phyloP scores from a whole-genome alignment of 2,329 filamentous ascomycete species.

The Chrysoporthe austroafricana region DNA sequence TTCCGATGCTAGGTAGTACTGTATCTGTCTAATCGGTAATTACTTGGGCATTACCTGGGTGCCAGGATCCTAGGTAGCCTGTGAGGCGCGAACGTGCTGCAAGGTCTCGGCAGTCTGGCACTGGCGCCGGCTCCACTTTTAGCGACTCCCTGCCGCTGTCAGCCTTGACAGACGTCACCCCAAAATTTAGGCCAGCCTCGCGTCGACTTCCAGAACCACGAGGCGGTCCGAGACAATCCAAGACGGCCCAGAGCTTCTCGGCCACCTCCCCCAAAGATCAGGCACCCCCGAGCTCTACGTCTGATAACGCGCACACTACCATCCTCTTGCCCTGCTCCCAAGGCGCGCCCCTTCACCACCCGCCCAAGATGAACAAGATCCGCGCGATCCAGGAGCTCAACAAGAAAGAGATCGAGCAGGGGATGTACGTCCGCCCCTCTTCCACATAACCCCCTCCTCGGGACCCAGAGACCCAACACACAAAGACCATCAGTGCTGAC shows the following conservation, averaged over 20 bases:
- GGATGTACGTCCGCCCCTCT: slow-evolving; percentile 60
- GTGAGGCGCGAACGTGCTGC: background rate
- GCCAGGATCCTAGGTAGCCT: background rate
- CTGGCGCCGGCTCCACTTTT: background rate
- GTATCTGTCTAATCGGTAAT: no score
- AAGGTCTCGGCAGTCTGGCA: background rate
- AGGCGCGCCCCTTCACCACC: background rate
- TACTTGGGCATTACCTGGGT: no score
- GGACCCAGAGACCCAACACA: background rate
- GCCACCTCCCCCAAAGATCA: background rate
- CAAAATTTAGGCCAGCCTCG: slow-evolving; percentile 10
- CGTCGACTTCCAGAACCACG: background rate
- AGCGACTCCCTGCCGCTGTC: slow-evolving; percentile 2
- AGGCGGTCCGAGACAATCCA: background rate
- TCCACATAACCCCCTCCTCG: background rate
- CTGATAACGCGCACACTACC: background rate
- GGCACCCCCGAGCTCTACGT: background rate
- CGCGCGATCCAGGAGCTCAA: slow-evolving; percentile 92
- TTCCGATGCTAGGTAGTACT: no score
- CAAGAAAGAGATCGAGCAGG: slow-evolving; percentile 89
- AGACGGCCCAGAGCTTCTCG: background rate
- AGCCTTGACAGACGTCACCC: slow-evolving; percentile 12
- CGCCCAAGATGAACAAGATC: slow-evolving; percentile 81
- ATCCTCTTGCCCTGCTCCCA: background rate
- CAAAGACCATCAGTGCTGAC: slow-evolving; percentile 16